Evolutionary conservation across 768 basidiomycete genomes (phyloP), one percentile per base, ranked within the genome.

Genomic region (Xerocomellus dryophilus): DNA sequence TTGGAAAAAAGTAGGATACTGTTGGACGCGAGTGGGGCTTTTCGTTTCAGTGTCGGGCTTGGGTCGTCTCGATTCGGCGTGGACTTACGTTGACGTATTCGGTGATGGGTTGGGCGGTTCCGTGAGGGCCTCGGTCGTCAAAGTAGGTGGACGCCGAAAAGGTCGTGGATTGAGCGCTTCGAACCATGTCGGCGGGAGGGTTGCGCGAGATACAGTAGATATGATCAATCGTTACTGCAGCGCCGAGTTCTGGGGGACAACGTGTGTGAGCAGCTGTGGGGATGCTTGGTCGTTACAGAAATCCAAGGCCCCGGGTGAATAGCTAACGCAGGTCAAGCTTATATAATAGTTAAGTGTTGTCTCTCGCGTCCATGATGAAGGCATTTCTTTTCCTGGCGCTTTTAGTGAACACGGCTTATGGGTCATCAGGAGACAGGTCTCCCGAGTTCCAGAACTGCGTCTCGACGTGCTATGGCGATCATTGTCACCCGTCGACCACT

Each of bases 1-100:
- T 88, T 0, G 97, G 93, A 62, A 89, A 94, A 73, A 95, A 99
- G 71, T 98, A 99, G 2, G 95, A 94, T 9, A 99, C 97, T 60
- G 90, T 85, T 0, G 93, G 90, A 20, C 87, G 80, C 42, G 61
- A 71, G 56, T 65, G 61, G 4, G 62, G 57, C 69, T 70, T 68
- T 40, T 20, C 42, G 27, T 9, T 8, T 65, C 66, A 41, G 55
- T 51, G 53, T 66, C 59, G 61, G 61, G 54, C 47, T 32, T 51
- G 32, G 41, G 47, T n/a, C 14, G 23, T 50, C 5, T 34, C 29
- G 41, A n/a, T 44, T 35, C 17, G 43, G 41, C 23, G 29, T 43
- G 20, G 42, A 73, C 83, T 65, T 74, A 90, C 89, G 68, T 90
- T 82, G 29, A 91, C 81, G 25, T 80, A 78, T 67, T 91, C 85